A percentile compares a stretch with the other conserved stretches of the same genome.
Evolutionary conservation across 768 basidiomycete species (phyloP).

Genomic region (Russula ochroleuca): DNA sequence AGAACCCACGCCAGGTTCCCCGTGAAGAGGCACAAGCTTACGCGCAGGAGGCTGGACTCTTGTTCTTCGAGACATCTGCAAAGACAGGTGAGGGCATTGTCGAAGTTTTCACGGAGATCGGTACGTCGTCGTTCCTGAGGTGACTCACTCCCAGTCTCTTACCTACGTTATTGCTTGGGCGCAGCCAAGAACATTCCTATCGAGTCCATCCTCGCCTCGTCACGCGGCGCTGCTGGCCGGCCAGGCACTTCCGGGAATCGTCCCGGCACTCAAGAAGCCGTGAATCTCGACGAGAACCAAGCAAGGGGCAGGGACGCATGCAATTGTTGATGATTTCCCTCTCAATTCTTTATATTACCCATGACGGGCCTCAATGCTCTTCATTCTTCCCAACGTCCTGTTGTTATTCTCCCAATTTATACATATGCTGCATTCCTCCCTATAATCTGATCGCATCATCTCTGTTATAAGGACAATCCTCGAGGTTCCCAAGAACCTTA

Average conservation of each 20-base stretch:
- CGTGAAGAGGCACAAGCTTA: slow-evolving; percentile 95
- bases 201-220: slow-evolving; percentile 87
- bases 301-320: slow-evolving; percentile 70
- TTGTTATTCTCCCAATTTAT: slow-evolving; percentile 28
- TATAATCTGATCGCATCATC: slow-evolving; percentile 30
- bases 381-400: slow-evolving; percentile 7
- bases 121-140: slow-evolving; percentile 42
- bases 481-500: too few species aligned
- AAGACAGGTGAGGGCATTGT: slow-evolving; percentile 95
- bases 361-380: slow-evolving; percentile 10
- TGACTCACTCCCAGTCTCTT: background rate
- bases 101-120: slow-evolving; percentile 97
- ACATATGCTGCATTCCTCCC: slow-evolving; percentile 27
- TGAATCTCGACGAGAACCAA: slow-evolving; percentile 67
- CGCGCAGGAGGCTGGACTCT: slow-evolving; percentile 86
- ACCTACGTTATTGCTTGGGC: background rate
- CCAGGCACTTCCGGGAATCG: slow-evolving; percentile 54
- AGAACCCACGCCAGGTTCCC: slow-evolving; percentile 83
- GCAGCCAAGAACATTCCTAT: slow-evolving; percentile 84
- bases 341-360: slow-evolving; percentile 10
- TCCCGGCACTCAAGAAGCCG: slow-evolving; percentile 49
- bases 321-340: slow-evolving; percentile 56
- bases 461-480: slow-evolving; percentile 20
- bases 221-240: slow-evolving; percentile 62
- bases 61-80: slow-evolving; percentile 97